Base-by-base conservation (phyloP, 129 eudicot genomes). In the Oenanthe sinensis region DNA sequence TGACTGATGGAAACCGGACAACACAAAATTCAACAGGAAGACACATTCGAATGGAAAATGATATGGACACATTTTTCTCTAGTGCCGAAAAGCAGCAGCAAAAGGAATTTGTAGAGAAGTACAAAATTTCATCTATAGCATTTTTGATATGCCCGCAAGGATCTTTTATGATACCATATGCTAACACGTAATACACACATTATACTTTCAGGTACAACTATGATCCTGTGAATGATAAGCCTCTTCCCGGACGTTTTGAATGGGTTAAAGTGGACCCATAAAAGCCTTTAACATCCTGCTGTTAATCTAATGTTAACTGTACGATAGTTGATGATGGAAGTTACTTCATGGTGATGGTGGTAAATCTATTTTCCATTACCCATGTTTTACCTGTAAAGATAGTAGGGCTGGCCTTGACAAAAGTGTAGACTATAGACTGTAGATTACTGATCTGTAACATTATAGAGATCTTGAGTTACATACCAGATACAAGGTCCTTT, bases 161-260 rank as follows among this genome's bases (percentile, higher is more conserved):
- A 8, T 22, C 7, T 71, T 71, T 40, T 20, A 19, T 76, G 17
- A 16, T 24, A 19, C 71, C 44, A 24, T 44, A 42, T 40, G 52
- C 46, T 28, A n/a, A 50, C 62, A 22, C 67, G 8, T 43, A 6
- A 15, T 28, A 2, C 45, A 36, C 8, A 14, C 28, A 44, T 33
- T 73, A 60, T 60, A 70, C 8, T 79, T 87, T 81, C 79, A 85
- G 90, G 90, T 89, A 89, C 83, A 89, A 89, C 87, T 89, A 83
- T 79, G 93, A 89, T 83, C 93, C 90, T 1, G 85, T 87, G 79
- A 81, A 83, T 0, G 90, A 85, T 26, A 85, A 85, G 62, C 93
- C 93, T 6, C 89, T 89, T 36, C 82, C 76, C 17, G 93, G 93
- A 43, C 90, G 87, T 43, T 89, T 76, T 49, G 86, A 85, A 79